Base-by-base conservation (phyloP, 768 basidiomycete genomes). In the Ephemerocybe angulata region DNA sequence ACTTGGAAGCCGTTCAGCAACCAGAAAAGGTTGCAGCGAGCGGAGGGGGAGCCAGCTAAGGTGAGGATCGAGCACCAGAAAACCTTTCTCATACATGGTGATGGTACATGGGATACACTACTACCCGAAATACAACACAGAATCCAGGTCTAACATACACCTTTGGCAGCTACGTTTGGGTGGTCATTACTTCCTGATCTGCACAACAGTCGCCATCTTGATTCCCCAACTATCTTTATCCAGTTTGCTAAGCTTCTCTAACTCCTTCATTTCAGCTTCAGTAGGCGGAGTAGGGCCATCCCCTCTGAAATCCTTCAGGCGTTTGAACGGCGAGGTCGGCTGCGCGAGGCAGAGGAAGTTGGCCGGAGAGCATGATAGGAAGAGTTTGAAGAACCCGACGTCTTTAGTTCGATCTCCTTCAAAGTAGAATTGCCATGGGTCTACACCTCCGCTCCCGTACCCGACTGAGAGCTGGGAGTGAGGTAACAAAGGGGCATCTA, bases 321-420 rank as follows among this genome's bases (percentile, higher is more conserved):
- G 8, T 24, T 44, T 13, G 31, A 76, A 74, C 0, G 75, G 69
- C 7, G 68, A 69, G 11, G 6, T 48, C 2, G 60, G 46, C 47
- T 74, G 76, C 1, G 41, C 30, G 2, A 80, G 65, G 51, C 62
- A 63, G 3, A 63, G 59, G 50, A 78, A 63, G 58, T 74, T 70
- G 30, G 71, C 61, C 4, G 69, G 68, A 1, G 55, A 54, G 1
- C 72, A 74, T 12, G 77, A 64, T 21, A 79, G 53, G 54, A 73
- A 80, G 7, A 79, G 57, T 55, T 76, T 77, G 48, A 80, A 67
- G 52, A 72, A 75, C 5, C 76, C 73, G 3, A 79, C 63, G 46
- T 79, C 76, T 27, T 68, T 54, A 3, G 62, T 56, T 40, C 73
- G 65, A 3, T 62, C 66, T 1, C 64, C 55, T 4, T 62, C 57